Evolutionary conservation across 805 yeast species (phyloP), one percentile per base, ranked within the genome.

Genomic region (Nadsonia fulvescens): DNA sequence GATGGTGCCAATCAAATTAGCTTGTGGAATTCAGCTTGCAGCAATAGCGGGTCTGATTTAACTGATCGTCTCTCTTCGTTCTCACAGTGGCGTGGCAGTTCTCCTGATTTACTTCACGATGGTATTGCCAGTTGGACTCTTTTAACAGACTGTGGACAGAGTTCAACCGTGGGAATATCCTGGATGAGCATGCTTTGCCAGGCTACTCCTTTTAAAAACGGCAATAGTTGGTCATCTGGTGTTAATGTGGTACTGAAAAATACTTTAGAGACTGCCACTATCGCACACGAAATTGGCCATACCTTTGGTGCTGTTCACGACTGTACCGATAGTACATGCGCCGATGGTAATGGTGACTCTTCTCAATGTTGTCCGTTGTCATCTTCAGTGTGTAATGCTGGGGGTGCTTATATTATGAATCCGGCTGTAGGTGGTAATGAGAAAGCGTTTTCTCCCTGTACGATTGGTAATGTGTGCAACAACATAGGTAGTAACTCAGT

Each of bases 221-320:
- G 39, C 14, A 27, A 29, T 20, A 29, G 39, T 5, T 35, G 27
- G 27, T 37, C 39, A 2, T 40, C 46, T 9, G 55, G 52, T 9
- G 36, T 48, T 5, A 49, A 44, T 21, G 53, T 52, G n/a, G 37
- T 53, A 3, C 37, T 46, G 9, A 42, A 43, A 19, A 43, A 51
- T 1, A 16, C 37, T 7, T 34, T 40, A 3, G 56, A 51, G 29
- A 48, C 53, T 47, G 34, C 40, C 9, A 53, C 51, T 8, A 31
- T 47, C 8, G 56, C 58, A 1, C 58, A 53, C 31, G 58, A 53
- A 26, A 25, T 48, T 6, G 58, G 56, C 12, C 58, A 53, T 23
- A 38, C 46, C 3, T 53, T 52, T 32, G 58, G 58, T 6, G 57
- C 57, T 5, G 54, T 50, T 10, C 58, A 53, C 31, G 58, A 53